A percentile compares a stretch with the other conserved stretches of the same genome.
These are phyloP conservation scores for Fusarium austroafricanum DNA, from an alignment of 2,329 filamentous ascomycete genomes.

Conservation along the genomic window DNA sequence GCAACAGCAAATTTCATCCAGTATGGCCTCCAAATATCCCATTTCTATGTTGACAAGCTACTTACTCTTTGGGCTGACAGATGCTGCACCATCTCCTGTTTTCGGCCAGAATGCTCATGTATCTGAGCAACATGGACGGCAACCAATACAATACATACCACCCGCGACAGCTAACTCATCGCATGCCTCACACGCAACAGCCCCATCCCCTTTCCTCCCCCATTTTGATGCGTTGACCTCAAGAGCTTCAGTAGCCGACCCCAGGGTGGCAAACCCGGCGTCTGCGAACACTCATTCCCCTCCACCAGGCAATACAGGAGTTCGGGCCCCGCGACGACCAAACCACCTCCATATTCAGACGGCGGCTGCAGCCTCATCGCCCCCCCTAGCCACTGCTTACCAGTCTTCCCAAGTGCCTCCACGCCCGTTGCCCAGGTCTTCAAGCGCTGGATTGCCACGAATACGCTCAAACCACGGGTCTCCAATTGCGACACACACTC, in stretches of 20 bases:
- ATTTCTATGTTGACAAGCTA: neutral
- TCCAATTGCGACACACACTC: constrained; percentile 10
- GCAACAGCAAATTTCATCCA: constrained; percentile 14
- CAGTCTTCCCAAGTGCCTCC: constrained; percentile 21
- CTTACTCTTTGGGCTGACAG: constrained; percentile 26
- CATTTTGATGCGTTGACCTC: constrained; percentile 15
- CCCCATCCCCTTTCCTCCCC: constrained; percentile 8
- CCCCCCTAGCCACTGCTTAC: constrained; percentile 5
- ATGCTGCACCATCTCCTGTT: constrained; percentile 20
- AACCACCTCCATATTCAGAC: constrained; percentile 16
- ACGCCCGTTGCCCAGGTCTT: constrained; percentile 2
- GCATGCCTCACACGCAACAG: constrained; percentile 1
- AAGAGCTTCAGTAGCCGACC: neutral
- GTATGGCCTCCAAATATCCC: constrained; percentile 22
- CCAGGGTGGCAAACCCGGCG: constrained; percentile 15
- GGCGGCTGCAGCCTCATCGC: neutral
- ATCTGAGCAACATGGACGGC: constrained; percentile 17
- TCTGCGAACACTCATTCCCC: constrained; percentile 3
- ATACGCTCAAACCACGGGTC: constrained; percentile 8
- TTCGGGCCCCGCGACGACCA: constrained; percentile 13
- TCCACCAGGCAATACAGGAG: constrained; percentile 6
- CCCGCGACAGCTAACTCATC: constrained; percentile 13
- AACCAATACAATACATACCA: constrained; percentile 13
- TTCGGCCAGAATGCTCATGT: constrained; percentile 5
- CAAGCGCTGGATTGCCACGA: constrained; percentile 13